These are phyloP conservation scores for thale cress (Arabidopsis thaliana) DNA, from an alignment of 345 rosid species.

Conservation along the genomic window TAIR10.1 NC_003070.9:24928501-24929000, in stretches of 20 bases:
- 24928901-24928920: neutral
- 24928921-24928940: neutral
- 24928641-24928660: conserved; percentile 37
- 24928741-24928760: conserved; percentile 30
- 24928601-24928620: conserved; percentile 51
- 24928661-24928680: conserved; percentile 12
- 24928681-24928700: neutral
- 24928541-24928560: conserved; percentile 46
- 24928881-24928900: conserved; percentile 15
- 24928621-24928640: conserved; percentile 9
- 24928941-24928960: neutral
- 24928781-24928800: conserved; percentile 41
- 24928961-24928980: neutral
- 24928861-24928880: conserved; percentile 29
- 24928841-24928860: conserved; percentile 11
- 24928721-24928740: conserved; percentile 26
- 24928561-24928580: conserved; percentile 38
- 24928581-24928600: conserved; percentile 46
- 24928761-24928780: neutral
- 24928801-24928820: conserved; percentile 31
- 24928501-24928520: conserved; percentile 46
- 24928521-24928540: conserved; percentile 35
- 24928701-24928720: neutral
- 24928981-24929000: conserved; percentile 22
- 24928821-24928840: conserved; percentile 12